A percentile compares a stretch with the other conserved stretches of the same genome.
phyloP scores from a whole-genome alignment of 441 rosid species.

The Jatropha podagrica region DNA sequence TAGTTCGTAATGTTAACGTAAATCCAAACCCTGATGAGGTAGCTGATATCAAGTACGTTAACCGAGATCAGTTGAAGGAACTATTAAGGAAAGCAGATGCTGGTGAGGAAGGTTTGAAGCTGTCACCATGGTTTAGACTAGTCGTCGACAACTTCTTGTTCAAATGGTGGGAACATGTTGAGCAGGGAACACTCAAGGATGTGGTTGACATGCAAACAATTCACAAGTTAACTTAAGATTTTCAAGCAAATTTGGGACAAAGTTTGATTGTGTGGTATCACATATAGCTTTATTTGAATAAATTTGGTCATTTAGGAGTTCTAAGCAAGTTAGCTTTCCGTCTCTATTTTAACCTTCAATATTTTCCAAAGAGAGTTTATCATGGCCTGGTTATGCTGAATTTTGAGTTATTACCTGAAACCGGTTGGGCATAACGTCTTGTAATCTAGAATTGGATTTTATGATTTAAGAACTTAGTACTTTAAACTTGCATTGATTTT shows the following conservation, averaged over 20 bases:
- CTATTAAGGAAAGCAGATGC: constrained; percentile 82
- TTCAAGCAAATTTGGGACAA: background rate
- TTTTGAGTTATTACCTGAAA: constrained; percentile 8
- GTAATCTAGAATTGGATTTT: background rate
- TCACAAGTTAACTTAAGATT: constrained; percentile 55
- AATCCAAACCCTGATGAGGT: constrained; percentile 91
- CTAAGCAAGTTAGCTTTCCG: background rate
- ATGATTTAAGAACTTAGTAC: background rate
- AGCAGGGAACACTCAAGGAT: constrained; percentile 66
- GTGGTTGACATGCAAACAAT: constrained; percentile 70
- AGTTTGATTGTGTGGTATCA: background rate
- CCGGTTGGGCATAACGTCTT: background rate
- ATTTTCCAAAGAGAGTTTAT: background rate
- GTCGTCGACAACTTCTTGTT: constrained; percentile 88
- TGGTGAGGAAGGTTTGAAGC: constrained; percentile 75
- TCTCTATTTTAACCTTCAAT: background rate
- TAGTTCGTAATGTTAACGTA: constrained; percentile 66
- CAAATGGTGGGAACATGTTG: constrained; percentile 94
- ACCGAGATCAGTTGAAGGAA: constrained; percentile 73
- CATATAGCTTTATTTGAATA: constrained; percentile 12
- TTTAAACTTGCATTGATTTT: background rate
- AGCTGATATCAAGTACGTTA: constrained; percentile 71
- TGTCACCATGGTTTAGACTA: constrained; percentile 96
- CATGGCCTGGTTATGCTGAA: background rate
- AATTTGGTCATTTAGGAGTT: constrained; percentile 9